Conservation (phyloP, 495 filamentous ascomycete species). For the Wilcoxina mikolae region DNA sequence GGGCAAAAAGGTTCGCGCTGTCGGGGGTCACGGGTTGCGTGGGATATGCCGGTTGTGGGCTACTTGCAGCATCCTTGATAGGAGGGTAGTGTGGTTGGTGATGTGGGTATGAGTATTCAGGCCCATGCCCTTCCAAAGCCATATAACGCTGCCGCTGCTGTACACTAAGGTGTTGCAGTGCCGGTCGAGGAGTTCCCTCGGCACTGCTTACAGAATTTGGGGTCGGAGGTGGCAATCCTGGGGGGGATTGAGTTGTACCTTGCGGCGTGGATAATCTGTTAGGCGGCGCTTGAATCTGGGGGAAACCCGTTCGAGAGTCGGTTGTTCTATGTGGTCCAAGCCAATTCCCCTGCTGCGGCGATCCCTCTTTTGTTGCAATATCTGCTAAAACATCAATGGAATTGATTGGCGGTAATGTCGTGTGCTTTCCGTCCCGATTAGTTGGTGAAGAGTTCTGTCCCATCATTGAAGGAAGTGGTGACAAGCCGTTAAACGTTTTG, state of each 20-base stretch:
- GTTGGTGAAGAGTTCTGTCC: slow-evolving; percentile 9
- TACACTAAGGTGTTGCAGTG: slow-evolving; percentile 20
- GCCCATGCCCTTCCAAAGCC: too few relatives aligned
- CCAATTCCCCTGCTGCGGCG: slow-evolving; percentile 21
- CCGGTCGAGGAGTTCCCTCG: slow-evolving; percentile 23
- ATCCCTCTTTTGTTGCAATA: slow-evolving; percentile 21
- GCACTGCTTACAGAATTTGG: too few relatives aligned
- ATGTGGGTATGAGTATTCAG: slow-evolving; percentile 15
- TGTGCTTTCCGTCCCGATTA: slow-evolving; percentile 20
- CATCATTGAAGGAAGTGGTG: slow-evolving; percentile 21
- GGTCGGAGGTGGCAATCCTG: slow-evolving; percentile 13
- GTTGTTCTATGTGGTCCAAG: slow-evolving; percentile 13
- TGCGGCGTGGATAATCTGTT: slow-evolving; percentile 20
- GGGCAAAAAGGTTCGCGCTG: slow-evolving; percentile 23
- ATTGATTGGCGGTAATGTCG: slow-evolving; percentile 23
- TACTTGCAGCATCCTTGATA: slow-evolving; percentile 18
- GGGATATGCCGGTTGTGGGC: slow-evolving; percentile 9
- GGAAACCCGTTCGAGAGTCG: slow-evolving; percentile 21
- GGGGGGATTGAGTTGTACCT: slow-evolving; percentile 22
- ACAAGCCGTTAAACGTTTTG: slow-evolving; percentile 14
- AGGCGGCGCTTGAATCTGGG: slow-evolving; percentile 21
- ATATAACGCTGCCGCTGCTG: slow-evolving; percentile 18
- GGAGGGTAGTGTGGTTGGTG: slow-evolving; percentile 17
- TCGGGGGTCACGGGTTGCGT: slow-evolving; percentile 7
- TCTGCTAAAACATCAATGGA: slow-evolving; percentile 28